Evolutionary conservation across 257 asterid genomes (phyloP), one percentile per base, ranked within the genome.

Genomic region (Forsythia viridissima): DNA sequence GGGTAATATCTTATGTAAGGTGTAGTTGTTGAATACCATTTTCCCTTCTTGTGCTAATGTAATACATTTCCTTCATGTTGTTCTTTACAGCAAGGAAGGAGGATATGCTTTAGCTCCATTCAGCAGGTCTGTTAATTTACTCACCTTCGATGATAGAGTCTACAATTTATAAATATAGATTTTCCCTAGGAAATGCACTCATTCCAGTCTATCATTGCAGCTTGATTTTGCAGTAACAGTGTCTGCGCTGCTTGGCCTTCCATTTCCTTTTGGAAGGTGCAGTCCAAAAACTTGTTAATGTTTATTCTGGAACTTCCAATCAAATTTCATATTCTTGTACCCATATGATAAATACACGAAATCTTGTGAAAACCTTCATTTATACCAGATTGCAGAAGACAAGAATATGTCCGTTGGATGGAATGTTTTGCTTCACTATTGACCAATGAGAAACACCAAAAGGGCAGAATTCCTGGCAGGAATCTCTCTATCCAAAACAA

Each of bases 241-340:
- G 38, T 89, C 96, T 86, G 93, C 98, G 20, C 86, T 94, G 84
- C 92, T 94, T 81, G 99, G 97, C 75, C 52, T 94, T 82, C 98
- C 99, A 44, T 87, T 90, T 89, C 98, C 99, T 77, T 94, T 94
- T 83, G 98, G 99, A 87, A 94, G 98, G 98, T 93, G 87, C 83
- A 55, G 76, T 74, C 72, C 77, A 77, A 81, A 71, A 85, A 67
- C 70, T 68, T 76, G 41, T 77, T 30, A 39, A 55, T 57, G 0
- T 15, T 16, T 37, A 2, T 67, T 65, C 20, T 48, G 43, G 69
- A 40, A 39, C 70, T 40, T 71, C 71, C 13, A 59, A 43, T 40
- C 43, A 34, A 52, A 51, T 71, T 77, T 59, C 59, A 15, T 76
- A 39, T 41, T 68, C 44, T 59, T 66, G 71, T 37, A 61, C 43